phyloP scores from a whole-genome alignment of 495 filamentous ascomycete species.

The Bathelium albidoporum region DNA sequence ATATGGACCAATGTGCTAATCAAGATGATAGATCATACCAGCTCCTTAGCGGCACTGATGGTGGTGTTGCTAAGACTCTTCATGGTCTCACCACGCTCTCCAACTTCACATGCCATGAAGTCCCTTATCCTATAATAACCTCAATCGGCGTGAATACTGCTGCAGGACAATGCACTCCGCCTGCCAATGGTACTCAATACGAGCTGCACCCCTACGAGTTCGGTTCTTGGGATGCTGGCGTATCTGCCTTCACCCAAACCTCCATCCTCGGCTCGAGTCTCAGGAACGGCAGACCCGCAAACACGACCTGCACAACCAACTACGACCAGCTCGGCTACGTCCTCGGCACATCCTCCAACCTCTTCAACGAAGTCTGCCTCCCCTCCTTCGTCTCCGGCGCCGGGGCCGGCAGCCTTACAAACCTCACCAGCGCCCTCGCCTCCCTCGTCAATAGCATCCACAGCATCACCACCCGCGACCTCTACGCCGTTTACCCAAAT shows the following conservation, averaged over 20 bases:
- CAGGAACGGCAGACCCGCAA: conserved; percentile 23
- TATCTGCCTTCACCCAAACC: conserved; percentile 35
- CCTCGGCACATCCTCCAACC: conserved; percentile 33
- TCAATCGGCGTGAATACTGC: conserved; percentile 23
- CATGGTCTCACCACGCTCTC: conserved; percentile 26
- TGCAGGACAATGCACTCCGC: conserved; percentile 28
- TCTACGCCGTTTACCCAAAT: conserved; percentile 34
- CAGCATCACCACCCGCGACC: conserved; percentile 19
- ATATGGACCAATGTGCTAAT: too few relatives aligned
- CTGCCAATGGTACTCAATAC: conserved; percentile 32
- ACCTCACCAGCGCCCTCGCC: neutral
- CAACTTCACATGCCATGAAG: conserved; percentile 30
- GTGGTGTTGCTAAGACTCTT: conserved; percentile 30
- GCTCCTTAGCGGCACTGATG: conserved; percentile 30
- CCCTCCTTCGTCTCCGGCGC: too few relatives aligned
- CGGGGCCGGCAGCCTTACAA: neutral
- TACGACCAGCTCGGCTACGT: conserved; percentile 45
- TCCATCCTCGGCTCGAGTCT: conserved; percentile 37
- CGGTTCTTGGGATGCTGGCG: conserved; percentile 35
- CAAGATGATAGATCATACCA: too few relatives aligned
- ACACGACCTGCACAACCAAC: conserved; percentile 30
- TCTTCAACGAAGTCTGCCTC: conserved; percentile 33
- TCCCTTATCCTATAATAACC: conserved; percentile 40
- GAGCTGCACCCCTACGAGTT: conserved; percentile 42
- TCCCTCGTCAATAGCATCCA: conserved; percentile 6